Evolutionary conservation across 768 basidiomycete genomes (phyloP), one percentile per base, ranked within the genome.

Genomic region (Russula brevipes): DNA sequence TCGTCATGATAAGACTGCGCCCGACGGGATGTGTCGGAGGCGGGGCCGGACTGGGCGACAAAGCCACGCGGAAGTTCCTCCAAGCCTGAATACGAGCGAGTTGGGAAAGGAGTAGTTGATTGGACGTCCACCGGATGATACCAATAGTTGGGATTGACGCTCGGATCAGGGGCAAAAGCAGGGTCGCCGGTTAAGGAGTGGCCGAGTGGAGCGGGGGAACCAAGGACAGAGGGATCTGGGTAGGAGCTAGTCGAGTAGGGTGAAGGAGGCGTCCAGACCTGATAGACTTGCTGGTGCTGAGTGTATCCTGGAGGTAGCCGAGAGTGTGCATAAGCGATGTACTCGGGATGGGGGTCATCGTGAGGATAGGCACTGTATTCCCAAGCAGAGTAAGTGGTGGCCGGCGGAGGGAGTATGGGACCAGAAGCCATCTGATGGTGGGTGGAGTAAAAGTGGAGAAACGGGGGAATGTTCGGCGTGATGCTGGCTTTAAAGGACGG

Each of bases 91-190:
- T 64, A 31, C 8, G 63, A 60, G 35, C 41, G 58, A 14, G 47
- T 0, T 14, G 62, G 59, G 54, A 45, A 51, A 45, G 54, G 42
- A 5, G 54, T 30, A 0, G 35, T 9, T 16, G 59, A 38, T 46
- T 45, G 63, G 33, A 12, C 35, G 49, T 60, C 52, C 46, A 19
- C 31, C 5, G 7, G 44, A 35, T 10, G 33, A 38, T 50, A 51
- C 63, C 59, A 63, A 30, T 73, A 70, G 52, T 73, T 60, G 7
- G 72, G 74, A 60, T 76, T 74, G 36, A 49, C 51, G 39, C 61
- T 65, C n/a, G 73, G 74, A 68, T 75, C 73, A 44, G 60, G 54
- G 31, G 75, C 72, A 68, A 76, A 76, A 12, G 74, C 75, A 39
- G 73, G 74, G 59, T 76, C 75, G 33, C 70, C 58, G 52, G 19